phyloP scores from a whole-genome alignment of 805 yeast genomes.

The Yamadazyma nakazawae region DNA sequence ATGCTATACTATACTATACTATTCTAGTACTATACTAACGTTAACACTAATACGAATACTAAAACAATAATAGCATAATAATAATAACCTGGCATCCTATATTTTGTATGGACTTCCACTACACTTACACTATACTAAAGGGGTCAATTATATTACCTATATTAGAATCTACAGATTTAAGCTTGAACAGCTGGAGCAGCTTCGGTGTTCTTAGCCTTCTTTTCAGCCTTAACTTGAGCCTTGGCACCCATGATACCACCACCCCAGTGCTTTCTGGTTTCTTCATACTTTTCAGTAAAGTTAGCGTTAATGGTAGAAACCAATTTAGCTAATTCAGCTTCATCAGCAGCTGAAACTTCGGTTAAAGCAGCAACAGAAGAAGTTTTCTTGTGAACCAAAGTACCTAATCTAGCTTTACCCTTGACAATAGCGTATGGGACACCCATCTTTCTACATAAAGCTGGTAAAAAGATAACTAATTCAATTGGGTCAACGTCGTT shows the following conservation, averaged over 20 bases:
- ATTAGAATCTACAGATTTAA: conserved; percentile 7
- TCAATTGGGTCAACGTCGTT: conserved; percentile 99
- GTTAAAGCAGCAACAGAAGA: conserved; percentile 96
- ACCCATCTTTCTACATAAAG: conserved; percentile 99
- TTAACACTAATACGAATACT: too few relatives aligned
- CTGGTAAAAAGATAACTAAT: conserved; percentile 95
- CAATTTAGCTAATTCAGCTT: conserved; percentile 89
- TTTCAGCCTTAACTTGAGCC: conserved; percentile 81
- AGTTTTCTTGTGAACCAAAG: conserved; percentile 95
- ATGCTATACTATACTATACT: too few relatives aligned
- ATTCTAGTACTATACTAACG: too few relatives aligned
- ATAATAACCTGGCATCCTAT: too few relatives aligned
- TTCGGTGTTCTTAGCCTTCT: conserved; percentile 58
- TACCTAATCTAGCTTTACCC: conserved; percentile 70
- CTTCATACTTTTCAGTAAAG: conserved; percentile 93
- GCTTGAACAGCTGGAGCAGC: conserved; percentile 67
- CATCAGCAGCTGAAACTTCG: conserved; percentile 92
- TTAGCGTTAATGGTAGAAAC: conserved; percentile 90
- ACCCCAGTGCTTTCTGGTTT: conserved; percentile 98
- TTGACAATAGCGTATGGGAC: conserved; percentile 93
- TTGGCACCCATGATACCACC: conserved; percentile 98
- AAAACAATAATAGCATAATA: too few relatives aligned
- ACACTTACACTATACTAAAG: too few relatives aligned
- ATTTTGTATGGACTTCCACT: too few relatives aligned
- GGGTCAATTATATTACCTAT: not conserved